Evolutionary conservation across 345 rosid species (phyloP).

Genomic region (Hevea brasiliensis): DNA sequence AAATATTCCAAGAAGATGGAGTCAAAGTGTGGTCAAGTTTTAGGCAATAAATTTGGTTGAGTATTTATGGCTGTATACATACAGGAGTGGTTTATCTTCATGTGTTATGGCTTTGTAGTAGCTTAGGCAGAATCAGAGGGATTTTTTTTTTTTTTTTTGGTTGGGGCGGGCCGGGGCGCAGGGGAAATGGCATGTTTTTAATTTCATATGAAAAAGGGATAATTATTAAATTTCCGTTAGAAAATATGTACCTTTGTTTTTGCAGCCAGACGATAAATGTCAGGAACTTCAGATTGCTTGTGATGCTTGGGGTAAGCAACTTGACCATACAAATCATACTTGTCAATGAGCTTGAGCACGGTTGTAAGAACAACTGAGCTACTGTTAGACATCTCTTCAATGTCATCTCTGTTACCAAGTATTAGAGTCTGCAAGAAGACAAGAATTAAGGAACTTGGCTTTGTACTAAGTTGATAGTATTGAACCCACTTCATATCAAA

Average conservation of each 20-base stretch:
- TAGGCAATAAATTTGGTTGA: background rate
- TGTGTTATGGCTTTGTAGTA: too few species aligned
- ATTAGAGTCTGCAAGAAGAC: constrained; percentile 51
- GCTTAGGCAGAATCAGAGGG: background rate
- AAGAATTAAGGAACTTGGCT: constrained; percentile 11
- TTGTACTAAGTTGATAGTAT: constrained; percentile 9
- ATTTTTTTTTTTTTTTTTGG: background rate
- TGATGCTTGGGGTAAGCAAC: constrained; percentile 78
- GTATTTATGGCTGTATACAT: background rate
- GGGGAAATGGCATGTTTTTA: too few species aligned
- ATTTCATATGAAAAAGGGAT: background rate
- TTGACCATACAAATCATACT: constrained; percentile 64
- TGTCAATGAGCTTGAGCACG: constrained; percentile 66
- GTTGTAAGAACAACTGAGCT: constrained; percentile 56
- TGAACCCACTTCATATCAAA: background rate
- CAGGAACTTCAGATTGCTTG: constrained; percentile 69
- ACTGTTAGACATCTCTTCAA: constrained; percentile 60
- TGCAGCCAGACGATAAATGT: constrained; percentile 67
- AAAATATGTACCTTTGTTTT: constrained; percentile 55
- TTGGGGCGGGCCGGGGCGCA: too few species aligned
- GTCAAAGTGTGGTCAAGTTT: constrained; percentile 8
- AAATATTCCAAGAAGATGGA: constrained; percentile 12
- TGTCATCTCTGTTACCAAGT: constrained; percentile 65
- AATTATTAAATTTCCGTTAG: background rate
- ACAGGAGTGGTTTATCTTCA: background rate